Base-by-base conservation (phyloP, 2,329 filamentous ascomycete species). In the Colletotrichum musae region DNA sequence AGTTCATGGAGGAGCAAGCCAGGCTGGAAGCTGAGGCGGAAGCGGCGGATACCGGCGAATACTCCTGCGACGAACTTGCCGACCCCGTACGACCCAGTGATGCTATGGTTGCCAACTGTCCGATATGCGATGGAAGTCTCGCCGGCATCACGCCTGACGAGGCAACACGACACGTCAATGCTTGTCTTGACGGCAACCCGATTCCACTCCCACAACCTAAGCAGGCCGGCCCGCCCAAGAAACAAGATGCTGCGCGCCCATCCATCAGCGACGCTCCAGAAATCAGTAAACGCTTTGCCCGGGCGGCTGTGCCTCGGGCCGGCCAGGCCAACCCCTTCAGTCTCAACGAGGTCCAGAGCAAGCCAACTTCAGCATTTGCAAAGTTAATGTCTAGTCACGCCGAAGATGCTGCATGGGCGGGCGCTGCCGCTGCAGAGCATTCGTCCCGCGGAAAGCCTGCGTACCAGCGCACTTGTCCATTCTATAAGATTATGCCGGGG, bases 401-500 rank as follows among this genome's bases (percentile, higher is more conserved):
- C 5, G 96, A 99, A 82, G 93, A 97, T 77, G 87, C 90, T 1
- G 96, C 96, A 1, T 99, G 96, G 96, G 91, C 92, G 1, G 90
- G 89, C 43, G 96, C 96, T 13, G 94, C 95, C 0, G 93, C 94
- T 1, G 87, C 92, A 1, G 94, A 97, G 77, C 83, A 88, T 32
- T 88, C 92, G 1, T 91, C 94, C 2, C 88, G 94, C 48, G 95
- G 96, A 24, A 96, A 94, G 77, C 93, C 93, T 18, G 92, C 95
- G 0, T 96, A 95, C 75, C 89, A 95, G 76, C 89, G 96, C 57
- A 98, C 94, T 0, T 99, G 96, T 76, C 96, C 96, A 0, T 99
- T 99, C 76, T 99, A 99, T 84, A 99, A 99, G 80, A 98, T 98
- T 72, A 91, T 99, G 82, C 95, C 95, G 0, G 94, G 94, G 0